Percentiles rank a stretch among this genome's conserved stretches.
Conservation (phyloP, 495 filamentous ascomycete genomes). For the Lasiosphaeria hispida region DNA sequence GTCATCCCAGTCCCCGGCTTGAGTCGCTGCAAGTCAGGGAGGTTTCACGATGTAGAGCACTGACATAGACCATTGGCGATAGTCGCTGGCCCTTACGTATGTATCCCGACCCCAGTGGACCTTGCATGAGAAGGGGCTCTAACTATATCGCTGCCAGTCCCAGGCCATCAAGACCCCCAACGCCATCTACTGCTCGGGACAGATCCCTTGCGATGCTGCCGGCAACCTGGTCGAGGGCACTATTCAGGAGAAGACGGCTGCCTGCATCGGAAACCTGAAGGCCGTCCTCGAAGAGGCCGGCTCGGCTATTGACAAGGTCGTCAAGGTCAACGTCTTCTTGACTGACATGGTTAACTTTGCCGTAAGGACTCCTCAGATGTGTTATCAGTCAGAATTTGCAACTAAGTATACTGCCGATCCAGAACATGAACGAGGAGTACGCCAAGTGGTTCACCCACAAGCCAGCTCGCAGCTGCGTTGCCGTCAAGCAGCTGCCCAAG, state of each 20-base stretch:
- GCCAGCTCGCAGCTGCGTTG: conserved; percentile 91
- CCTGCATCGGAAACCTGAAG: conserved; percentile 74
- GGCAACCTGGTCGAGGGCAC: conserved; percentile 73
- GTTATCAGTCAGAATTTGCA: not conserved
- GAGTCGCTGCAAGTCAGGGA: too few relatives aligned
- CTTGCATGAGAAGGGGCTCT: conserved; percentile 2
- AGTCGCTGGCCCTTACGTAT: conserved; percentile 59
- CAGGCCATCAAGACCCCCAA: conserved; percentile 84
- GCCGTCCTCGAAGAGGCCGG: conserved; percentile 76
- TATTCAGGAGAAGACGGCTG: conserved; percentile 72
- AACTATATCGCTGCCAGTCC: conserved; percentile 52
- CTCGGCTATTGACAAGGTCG: conserved; percentile 67
- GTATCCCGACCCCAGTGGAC: conserved; percentile 12
- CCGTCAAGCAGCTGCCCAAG: conserved; percentile 86
- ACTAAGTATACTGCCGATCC: conserved; percentile 9
- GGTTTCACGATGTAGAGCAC: too few relatives aligned
- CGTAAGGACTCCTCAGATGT: conserved; percentile 23
- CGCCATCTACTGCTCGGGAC: conserved; percentile 88
- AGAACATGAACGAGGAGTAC: conserved; percentile 84
- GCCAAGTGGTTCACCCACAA: conserved; percentile 84
- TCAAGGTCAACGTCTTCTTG: conserved; percentile 83
- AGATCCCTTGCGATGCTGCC: conserved; percentile 76
- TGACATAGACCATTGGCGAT: not conserved
- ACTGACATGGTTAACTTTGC: conserved; percentile 79
- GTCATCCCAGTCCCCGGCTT: conserved; percentile 19